phyloP scores from a whole-genome alignment of 2,329 filamentous ascomycete genomes.

The Chaetomiaceae sp. region DNA sequence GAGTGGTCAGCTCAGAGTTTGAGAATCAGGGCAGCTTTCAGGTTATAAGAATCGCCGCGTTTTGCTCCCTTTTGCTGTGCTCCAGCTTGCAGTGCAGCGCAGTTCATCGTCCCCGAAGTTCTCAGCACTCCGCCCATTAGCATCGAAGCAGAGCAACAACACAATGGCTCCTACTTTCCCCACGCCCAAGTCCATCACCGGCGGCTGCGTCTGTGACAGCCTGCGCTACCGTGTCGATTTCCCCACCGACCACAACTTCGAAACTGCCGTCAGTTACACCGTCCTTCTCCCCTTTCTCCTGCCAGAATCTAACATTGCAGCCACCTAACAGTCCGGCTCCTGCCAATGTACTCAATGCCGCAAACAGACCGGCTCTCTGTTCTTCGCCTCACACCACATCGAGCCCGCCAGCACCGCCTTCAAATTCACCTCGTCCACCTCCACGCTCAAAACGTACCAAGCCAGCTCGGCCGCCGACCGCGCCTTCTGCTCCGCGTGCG shows the following conservation, averaged over 20 bases:
- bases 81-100: no score
- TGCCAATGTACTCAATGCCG: slow-evolving; percentile 54
- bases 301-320: background rate
- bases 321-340: slow-evolving; percentile 33
- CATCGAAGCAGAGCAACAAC: background rate
- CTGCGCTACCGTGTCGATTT: slow-evolving; percentile 45
- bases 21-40: no score
- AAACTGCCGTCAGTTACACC: slow-evolving; percentile 1
- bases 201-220: slow-evolving; percentile 46
- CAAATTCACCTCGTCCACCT: slow-evolving; percentile 28
- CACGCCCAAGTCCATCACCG: slow-evolving; percentile 36
- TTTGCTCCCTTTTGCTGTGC: no score
- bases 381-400: slow-evolving; percentile 37
- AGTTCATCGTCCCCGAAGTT: background rate
- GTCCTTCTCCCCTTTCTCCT: background rate
- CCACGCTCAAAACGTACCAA: slow-evolving; percentile 35
- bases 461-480: slow-evolving; percentile 37
- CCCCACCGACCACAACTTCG: slow-evolving; percentile 39
- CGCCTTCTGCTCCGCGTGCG: slow-evolving; percentile 44
- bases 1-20: no score
- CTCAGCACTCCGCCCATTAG: background rate
- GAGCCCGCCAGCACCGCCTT: slow-evolving; percentile 28
- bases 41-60: no score
- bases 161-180: slow-evolving; percentile 23
- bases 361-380: slow-evolving; percentile 43